phyloP scores from a whole-genome alignment of 2,329 filamentous ascomycete genomes.

The Apiospora rasikravindrae region DNA sequence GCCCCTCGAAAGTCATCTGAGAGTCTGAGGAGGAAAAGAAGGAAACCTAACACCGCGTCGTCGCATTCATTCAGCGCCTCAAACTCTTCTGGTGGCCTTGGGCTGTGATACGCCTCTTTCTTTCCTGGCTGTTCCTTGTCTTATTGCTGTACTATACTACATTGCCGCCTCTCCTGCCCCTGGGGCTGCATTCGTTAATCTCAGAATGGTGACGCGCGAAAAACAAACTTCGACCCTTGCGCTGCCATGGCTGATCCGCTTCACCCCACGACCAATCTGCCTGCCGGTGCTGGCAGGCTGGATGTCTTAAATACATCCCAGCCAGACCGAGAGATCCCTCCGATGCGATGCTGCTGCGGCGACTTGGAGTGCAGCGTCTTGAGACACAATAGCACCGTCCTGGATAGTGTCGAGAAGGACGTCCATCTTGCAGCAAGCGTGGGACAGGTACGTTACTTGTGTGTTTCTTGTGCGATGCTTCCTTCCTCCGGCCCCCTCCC shows the following conservation, averaged over 20 bases:
- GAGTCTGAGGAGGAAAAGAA: background rate
- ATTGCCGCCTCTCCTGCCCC: constrained; percentile 3
- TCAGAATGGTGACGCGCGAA: constrained; percentile 15
- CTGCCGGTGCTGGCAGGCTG: background rate
- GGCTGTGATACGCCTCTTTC: background rate
- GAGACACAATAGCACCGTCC: constrained; percentile 76
- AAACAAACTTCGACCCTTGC: constrained; percentile 9
- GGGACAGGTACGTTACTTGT: constrained; percentile 77
- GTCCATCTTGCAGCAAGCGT: constrained; percentile 84
- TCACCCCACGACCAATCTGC: constrained; percentile 5
- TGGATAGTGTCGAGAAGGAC: constrained; percentile 85
- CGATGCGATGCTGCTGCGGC: constrained; percentile 82
- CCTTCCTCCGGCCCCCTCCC: background rate
- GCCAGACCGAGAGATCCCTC: constrained; percentile 34
- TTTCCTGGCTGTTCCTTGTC: background rate
- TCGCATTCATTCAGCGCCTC: constrained; percentile 4
- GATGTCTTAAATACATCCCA: constrained; percentile 17
- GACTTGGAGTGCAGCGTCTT: constrained; percentile 79
- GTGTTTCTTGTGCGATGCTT: constrained; percentile 1
- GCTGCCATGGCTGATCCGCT: constrained; percentile 15
- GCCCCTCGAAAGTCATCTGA: background rate
- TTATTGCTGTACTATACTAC: constrained; percentile 3
- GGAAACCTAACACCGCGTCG: constrained; percentile 3
- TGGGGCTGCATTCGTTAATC: background rate
- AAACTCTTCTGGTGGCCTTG: background rate